Evolutionary conservation across 2,329 filamentous ascomycete genomes (phyloP).

Genomic region (Fusarium sp.): DNA sequence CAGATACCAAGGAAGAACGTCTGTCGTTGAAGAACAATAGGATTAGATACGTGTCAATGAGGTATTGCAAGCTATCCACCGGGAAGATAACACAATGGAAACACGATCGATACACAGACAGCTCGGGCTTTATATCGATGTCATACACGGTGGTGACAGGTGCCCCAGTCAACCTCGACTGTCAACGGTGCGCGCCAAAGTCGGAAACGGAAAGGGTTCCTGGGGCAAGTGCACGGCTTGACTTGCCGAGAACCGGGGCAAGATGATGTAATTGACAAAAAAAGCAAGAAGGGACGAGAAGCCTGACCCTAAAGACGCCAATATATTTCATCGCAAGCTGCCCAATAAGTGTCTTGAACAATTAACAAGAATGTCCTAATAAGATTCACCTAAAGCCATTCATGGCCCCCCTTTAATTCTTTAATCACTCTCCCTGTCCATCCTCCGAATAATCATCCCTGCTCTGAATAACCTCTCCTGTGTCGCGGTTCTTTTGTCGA

Average conservation of each 20-base stretch:
- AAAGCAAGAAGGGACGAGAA: not conserved
- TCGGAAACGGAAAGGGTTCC: slow-evolving; percentile 16
- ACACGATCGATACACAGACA: not conserved
- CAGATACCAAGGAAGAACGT: not conserved
- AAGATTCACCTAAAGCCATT: not conserved
- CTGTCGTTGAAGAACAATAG: not conserved
- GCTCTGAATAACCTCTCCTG: not conserved
- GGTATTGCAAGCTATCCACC: not conserved
- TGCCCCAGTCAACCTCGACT: slow-evolving; percentile 11
- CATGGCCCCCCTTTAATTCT: too few species aligned
- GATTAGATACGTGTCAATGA: not conserved
- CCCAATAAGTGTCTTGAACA: not conserved
- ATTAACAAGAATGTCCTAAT: not conserved
- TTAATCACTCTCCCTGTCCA: not conserved
- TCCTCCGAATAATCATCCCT: slow-evolving; percentile 4
- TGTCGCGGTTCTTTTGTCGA: slow-evolving; percentile 39
- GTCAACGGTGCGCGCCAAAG: slow-evolving; percentile 22
- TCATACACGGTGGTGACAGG: not conserved
- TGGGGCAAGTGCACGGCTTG: not conserved
- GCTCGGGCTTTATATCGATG: too few species aligned
- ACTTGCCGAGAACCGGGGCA: slow-evolving; percentile 7
- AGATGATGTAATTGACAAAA: slow-evolving; percentile 37
- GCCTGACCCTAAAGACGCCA: slow-evolving; percentile 21
- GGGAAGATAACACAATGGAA: not conserved
- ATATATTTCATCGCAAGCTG: not conserved